Evolutionary conservation across 305 asterid genomes (phyloP).

Genomic region (Fraxinus velutina): DNA sequence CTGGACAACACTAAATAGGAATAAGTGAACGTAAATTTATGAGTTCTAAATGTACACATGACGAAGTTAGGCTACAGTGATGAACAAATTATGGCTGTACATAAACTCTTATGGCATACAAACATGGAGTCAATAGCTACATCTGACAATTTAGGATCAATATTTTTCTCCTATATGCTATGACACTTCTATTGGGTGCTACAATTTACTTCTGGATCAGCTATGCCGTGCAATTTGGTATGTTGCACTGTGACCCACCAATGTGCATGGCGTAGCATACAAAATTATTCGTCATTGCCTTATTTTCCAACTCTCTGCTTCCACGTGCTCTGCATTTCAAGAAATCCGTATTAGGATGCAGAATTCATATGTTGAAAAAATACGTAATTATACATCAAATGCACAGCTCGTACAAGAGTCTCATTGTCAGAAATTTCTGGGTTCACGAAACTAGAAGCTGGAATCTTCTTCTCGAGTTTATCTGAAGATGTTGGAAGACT

Average conservation of each 20-base stretch:
- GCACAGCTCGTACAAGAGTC: conserved; percentile 63
- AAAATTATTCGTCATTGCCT: conserved; percentile 21
- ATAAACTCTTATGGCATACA: conserved; percentile 8
- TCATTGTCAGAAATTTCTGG: conserved; percentile 72
- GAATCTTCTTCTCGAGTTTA: conserved; percentile 30
- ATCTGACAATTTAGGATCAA: conserved; percentile 23
- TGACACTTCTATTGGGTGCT: conserved; percentile 17
- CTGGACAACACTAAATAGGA: not conserved
- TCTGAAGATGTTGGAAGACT: conserved; percentile 26
- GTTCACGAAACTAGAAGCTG: conserved; percentile 34
- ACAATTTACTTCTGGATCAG: conserved; percentile 30
- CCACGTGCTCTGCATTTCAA: conserved; percentile 68
- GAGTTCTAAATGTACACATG: not conserved
- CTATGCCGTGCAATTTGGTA: conserved; percentile 13
- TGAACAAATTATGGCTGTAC: conserved; percentile 1
- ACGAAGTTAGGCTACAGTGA: not conserved
- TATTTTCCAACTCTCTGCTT: conserved; percentile 63
- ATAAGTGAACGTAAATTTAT: not conserved
- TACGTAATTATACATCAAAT: not conserved
- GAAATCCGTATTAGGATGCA: conserved; percentile 22
- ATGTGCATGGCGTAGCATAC: conserved; percentile 16
- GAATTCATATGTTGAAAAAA: not conserved
- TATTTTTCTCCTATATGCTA: conserved; percentile 7
- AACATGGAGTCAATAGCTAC: conserved; percentile 21
- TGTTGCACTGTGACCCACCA: conserved; percentile 21